A percentile compares a stretch with the other conserved stretches of the same genome.
These are phyloP conservation scores for Kandelia obovata DNA, from an alignment of 345 rosid species.

Conservation along the genomic window DNA sequence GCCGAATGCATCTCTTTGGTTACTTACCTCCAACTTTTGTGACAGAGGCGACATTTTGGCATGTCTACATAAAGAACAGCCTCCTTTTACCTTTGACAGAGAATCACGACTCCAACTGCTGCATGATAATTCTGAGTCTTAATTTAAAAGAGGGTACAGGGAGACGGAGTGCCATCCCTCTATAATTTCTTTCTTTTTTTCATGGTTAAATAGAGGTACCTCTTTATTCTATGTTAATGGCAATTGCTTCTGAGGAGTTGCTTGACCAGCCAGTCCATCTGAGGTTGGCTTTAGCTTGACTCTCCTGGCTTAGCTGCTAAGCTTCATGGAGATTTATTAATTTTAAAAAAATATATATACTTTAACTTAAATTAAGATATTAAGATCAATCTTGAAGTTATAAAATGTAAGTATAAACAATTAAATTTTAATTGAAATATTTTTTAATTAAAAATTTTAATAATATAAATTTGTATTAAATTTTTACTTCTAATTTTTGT, in stretches of 20 bases:
- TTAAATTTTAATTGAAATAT: too few species aligned
- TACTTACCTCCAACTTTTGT: neutral
- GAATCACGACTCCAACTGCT: neutral
- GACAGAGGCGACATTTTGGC: neutral
- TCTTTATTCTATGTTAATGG: neutral
- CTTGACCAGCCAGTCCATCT: too few species aligned
- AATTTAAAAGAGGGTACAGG: neutral
- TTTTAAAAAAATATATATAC: too few species aligned
- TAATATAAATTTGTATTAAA: too few species aligned
- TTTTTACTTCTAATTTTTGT: too few species aligned
- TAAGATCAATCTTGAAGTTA: neutral
- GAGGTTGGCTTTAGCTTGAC: too few species aligned
- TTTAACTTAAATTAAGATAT: too few species aligned
- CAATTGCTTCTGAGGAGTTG: neutral
- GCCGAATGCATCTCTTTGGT: neutral
- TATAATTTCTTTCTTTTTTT: constrained; percentile 11
- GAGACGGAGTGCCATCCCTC: neutral
- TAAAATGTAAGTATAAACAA: too few species aligned
- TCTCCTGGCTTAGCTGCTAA: too few species aligned
- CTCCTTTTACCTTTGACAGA: constrained; percentile 2
- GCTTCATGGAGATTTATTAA: too few species aligned
- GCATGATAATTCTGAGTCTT: neutral
- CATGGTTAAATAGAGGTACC: neutral
- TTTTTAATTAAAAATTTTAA: too few species aligned
- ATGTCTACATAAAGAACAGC: neutral